A percentile compares a stretch with the other conserved stretches of the same genome.
These are phyloP conservation scores for Filosporella fistucella DNA, from an alignment of 495 filamentous ascomycete species.

Conservation along the genomic window DNA sequence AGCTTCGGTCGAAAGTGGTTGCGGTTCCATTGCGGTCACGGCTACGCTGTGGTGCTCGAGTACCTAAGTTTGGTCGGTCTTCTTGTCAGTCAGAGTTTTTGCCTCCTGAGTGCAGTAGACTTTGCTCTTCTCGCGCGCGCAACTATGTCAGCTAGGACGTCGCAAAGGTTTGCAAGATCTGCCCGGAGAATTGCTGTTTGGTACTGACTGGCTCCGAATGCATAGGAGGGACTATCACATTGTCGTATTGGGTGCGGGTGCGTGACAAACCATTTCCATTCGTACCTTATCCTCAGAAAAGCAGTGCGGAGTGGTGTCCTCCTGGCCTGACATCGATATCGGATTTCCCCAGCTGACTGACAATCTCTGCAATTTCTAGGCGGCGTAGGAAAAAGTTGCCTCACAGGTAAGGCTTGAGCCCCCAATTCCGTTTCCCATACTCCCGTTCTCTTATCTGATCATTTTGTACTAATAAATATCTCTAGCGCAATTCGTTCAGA, in stretches of 20 bases:
- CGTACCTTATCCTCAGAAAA: too few species aligned
- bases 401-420: conserved; percentile 70
- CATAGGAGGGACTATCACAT: conserved; percentile 82
- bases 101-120: too few species aligned
- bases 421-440: neutral
- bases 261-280: conserved; percentile 25
- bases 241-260: conserved; percentile 85
- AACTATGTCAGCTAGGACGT: conserved; percentile 15
- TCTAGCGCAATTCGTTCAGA: conserved; percentile 97
- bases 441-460: neutral
- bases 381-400: conserved; percentile 96
- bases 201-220: too few species aligned
- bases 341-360: conserved; percentile 21
- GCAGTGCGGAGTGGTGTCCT: too few species aligned
- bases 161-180: conserved; percentile 11
- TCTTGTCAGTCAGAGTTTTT: too few species aligned
- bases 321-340: too few species aligned
- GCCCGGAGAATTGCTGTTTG: neutral
- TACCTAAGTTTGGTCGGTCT: too few species aligned
- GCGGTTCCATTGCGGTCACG: too few species aligned
- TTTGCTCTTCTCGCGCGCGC: too few species aligned
- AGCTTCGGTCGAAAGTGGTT: too few species aligned
- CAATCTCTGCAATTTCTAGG: conserved; percentile 46
- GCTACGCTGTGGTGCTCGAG: too few species aligned
- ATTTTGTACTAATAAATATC: conserved; percentile 4